Conservation (phyloP, 192 early-diverging fungal genomes). For the Backusella australiensis region DNA sequence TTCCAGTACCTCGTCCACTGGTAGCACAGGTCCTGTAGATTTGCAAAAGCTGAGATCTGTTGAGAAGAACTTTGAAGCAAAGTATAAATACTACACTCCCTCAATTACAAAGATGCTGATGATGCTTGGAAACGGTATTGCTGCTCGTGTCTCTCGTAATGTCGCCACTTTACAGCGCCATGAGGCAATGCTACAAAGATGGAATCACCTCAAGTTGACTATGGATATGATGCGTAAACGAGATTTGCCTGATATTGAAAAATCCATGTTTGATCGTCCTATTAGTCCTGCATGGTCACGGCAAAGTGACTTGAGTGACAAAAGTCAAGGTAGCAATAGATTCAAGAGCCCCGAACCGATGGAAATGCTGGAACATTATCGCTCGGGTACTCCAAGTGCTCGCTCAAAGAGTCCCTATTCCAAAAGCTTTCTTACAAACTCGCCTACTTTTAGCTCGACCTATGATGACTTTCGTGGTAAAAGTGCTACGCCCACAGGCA, state of each 20-base stretch:
- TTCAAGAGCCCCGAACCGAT: slow-evolving; percentile 29
- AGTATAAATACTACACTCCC: slow-evolving; percentile 55
- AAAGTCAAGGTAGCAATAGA: slow-evolving; percentile 6
- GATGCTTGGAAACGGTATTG: slow-evolving; percentile 54
- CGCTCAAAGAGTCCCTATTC: slow-evolving; percentile 19
- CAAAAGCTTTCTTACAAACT: background rate
- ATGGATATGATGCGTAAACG: slow-evolving; percentile 33
- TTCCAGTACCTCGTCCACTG: slow-evolving; percentile 21
- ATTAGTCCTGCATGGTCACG: slow-evolving; percentile 37
- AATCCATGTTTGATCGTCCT: slow-evolving; percentile 25
- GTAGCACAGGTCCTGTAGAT: slow-evolving; percentile 13
- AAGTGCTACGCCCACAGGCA: slow-evolving; percentile 16
- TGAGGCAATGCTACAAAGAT: slow-evolving; percentile 46
- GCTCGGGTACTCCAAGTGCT: background rate
- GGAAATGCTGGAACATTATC: background rate
- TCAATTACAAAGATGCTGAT: slow-evolving; percentile 55
- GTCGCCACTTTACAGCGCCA: slow-evolving; percentile 42
- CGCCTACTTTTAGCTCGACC: background rate
- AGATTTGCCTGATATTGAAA: slow-evolving; percentile 34
- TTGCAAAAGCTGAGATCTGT: slow-evolving; percentile 40
- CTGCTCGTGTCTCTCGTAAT: slow-evolving; percentile 48
- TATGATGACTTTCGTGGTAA: slow-evolving; percentile 22
- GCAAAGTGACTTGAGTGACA: slow-evolving; percentile 29
- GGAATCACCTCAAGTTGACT: slow-evolving; percentile 41
- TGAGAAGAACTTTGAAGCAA: slow-evolving; percentile 56